Evolutionary conservation across 2,329 filamentous ascomycete genomes (phyloP), one percentile per base, ranked within the genome.

Genomic region (Emydomyces testavorans): DNA sequence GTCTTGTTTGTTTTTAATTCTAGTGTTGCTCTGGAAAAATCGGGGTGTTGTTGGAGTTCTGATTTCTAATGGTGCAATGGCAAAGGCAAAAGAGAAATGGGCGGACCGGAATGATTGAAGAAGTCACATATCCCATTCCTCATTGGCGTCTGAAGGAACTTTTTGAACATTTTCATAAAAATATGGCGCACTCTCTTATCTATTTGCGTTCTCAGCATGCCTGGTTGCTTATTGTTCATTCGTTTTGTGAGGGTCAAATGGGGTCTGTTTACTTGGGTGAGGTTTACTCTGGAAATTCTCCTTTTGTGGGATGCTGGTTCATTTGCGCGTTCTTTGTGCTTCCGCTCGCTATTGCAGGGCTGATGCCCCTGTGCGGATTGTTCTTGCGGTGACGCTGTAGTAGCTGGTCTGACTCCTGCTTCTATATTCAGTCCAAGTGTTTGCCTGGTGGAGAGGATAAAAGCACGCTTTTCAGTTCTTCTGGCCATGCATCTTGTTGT

Each of bases 31-130:
- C 4, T 6, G 13, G 16, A 11, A 31, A 39, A 46, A 24, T n/a
- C 26, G 36, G 28, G 11, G 37, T 48, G 20, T 32, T 40, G 15
- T 40, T n/a, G 45, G 37, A 40, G 32, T 41, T 20, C 18, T 18
- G 23, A 28, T 21, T 32, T n/a, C n/a, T n/a, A n/a, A n/a, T n/a
- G n/a, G n/a, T n/a, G n/a, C n/a, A 34, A 40, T 11, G 46, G 46
- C 46, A 48, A 48, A 47, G 36, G 28, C 36, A 36, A 42, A 48
- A 48, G 36, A 32, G 29, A 16, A 40, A 35, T 41, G 23, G 36
- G 36, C 15, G 26, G 34, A 32, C 31, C 18, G 37, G 46, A 41
- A 35, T 48, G 37, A 37, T 26, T 29, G 46, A 48, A 26, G 31
- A 42, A 41, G 36, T 35, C 13, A 23, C 36, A 31, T 37, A 42